These are phyloP conservation scores for Urtica urens DNA, from an alignment of 306 rosid genomes.

Conservation along the genomic window DNA sequence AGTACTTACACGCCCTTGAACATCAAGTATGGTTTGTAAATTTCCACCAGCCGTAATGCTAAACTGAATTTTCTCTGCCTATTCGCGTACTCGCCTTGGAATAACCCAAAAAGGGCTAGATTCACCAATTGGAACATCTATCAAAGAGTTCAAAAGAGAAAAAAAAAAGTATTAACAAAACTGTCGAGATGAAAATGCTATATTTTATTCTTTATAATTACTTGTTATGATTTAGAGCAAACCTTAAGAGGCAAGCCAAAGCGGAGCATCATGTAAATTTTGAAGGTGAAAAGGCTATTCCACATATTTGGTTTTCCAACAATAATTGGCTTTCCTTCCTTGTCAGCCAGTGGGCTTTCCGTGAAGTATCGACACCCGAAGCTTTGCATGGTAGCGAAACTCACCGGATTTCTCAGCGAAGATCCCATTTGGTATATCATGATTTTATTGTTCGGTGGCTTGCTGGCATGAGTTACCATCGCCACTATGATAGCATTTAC, in stretches of 20 bases:
- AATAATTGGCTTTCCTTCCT: slow-evolving; percentile 21
- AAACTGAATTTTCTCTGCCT: not conserved
- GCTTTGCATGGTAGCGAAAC: not conserved
- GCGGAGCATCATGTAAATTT: slow-evolving; percentile 14
- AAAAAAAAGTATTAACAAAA: not conserved
- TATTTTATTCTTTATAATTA: too few species aligned
- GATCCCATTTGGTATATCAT: slow-evolving; percentile 27
- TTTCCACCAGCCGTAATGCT: slow-evolving; percentile 15
- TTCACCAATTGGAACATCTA: slow-evolving; percentile 27
- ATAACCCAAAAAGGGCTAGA: not conserved
- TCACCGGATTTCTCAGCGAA: slow-evolving; percentile 29
- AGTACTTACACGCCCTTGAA: slow-evolving; percentile 26
- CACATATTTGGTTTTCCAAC: not conserved
- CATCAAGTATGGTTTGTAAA: slow-evolving; percentile 21
- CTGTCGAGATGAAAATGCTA: not conserved
- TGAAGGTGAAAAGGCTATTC: slow-evolving; percentile 13
- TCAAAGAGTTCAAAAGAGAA: not conserved
- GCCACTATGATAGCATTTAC: slow-evolving; percentile 29
- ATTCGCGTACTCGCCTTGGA: not conserved
- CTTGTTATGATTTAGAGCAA: not conserved
- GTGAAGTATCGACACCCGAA: slow-evolving; percentile 8
- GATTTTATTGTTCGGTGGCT: slow-evolving; percentile 1
- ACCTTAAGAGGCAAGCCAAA: slow-evolving; percentile 26
- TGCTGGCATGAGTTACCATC: slow-evolving; percentile 8
- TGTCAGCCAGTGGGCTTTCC: slow-evolving; percentile 2